Percentiles rank a stretch among this genome's conserved stretches.
Conservation (phyloP, 257 asterid species). For the Solanum gandarillasii region DNA sequence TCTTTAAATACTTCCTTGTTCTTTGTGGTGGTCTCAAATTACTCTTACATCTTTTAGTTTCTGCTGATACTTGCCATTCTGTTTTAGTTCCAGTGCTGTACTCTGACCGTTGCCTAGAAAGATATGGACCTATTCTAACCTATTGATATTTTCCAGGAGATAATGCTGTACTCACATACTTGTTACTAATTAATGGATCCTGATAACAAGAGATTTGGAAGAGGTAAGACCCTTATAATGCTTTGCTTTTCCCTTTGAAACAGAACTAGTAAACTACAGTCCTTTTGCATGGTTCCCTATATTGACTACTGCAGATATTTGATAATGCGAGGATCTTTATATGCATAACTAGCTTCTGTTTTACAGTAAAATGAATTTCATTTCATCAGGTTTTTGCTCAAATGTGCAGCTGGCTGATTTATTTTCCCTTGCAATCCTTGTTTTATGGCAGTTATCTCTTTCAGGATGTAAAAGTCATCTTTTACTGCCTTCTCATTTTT, state of each 20-base stretch:
- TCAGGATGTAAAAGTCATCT: neutral
- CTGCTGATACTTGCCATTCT: neutral
- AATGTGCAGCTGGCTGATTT: neutral
- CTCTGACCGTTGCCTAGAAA: neutral
- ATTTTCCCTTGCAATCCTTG: neutral
- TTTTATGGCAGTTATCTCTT: neutral
- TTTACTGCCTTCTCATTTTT: neutral
- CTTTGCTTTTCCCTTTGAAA: neutral
- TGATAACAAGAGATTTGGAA: conserved; percentile 80
- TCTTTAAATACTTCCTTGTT: neutral
- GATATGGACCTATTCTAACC: neutral
- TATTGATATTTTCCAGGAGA: conserved; percentile 21
- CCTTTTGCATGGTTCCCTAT: neutral
- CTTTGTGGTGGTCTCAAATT: neutral
- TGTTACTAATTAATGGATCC: conserved; percentile 79
- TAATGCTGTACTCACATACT: conserved; percentile 35
- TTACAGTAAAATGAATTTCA: neutral
- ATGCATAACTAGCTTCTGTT: neutral
- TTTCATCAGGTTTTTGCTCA: neutral
- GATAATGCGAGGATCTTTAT: neutral
- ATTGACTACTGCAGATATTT: neutral
- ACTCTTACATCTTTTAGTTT: neutral
- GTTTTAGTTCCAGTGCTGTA: neutral
- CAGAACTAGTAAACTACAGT: neutral
- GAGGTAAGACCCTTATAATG: conserved; percentile 39